Evolutionary conservation across 1,284 basidiomycete species (phyloP).

Genomic region (Leccinum fallax): DNA sequence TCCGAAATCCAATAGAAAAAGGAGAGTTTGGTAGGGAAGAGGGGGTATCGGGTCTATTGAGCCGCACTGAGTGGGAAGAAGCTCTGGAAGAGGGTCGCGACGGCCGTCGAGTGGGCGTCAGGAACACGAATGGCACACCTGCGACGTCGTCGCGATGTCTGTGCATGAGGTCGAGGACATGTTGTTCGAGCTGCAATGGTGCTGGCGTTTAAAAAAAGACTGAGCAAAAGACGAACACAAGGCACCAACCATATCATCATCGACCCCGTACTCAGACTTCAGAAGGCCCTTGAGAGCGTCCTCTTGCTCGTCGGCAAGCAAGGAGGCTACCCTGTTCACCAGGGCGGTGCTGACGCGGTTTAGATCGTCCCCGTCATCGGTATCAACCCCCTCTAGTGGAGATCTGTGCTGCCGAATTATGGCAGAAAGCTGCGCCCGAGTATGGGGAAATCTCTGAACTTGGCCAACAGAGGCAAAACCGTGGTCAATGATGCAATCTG

Average conservation of each 20-base stretch:
- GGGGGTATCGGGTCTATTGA: conserved; percentile 72
- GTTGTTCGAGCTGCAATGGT: conserved; percentile 65
- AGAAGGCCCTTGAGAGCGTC: conserved; percentile 80
- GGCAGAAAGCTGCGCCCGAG: conserved; percentile 71
- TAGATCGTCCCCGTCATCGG: conserved; percentile 61
- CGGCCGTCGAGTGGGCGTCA: conserved; percentile 76
- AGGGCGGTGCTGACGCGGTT: conserved; percentile 56
- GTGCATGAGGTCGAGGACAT: conserved; percentile 84
- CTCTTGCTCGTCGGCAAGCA: conserved; percentile 82
- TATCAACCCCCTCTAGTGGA: conserved; percentile 50
- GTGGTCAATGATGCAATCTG: conserved; percentile 23
- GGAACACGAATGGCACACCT: conserved; percentile 78
- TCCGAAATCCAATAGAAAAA: conserved; percentile 66
- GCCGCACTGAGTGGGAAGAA: conserved; percentile 67
- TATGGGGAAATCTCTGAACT: conserved; percentile 69
- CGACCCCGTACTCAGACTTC: conserved; percentile 68
- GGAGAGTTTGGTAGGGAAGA: conserved; percentile 70
- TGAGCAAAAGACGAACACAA: conserved; percentile 11
- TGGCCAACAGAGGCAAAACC: conserved; percentile 19
- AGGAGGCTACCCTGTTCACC: conserved; percentile 66
- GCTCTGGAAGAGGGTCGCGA: conserved; percentile 83
- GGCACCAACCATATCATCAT: conserved; percentile 69
- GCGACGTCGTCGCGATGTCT: conserved; percentile 81
- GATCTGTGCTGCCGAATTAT: conserved; percentile 72
- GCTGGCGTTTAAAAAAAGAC: conserved; percentile 10